These are phyloP conservation scores for Tirmania nivea DNA, from an alignment of 495 filamentous ascomycete species.

Conservation along the genomic window DNA sequence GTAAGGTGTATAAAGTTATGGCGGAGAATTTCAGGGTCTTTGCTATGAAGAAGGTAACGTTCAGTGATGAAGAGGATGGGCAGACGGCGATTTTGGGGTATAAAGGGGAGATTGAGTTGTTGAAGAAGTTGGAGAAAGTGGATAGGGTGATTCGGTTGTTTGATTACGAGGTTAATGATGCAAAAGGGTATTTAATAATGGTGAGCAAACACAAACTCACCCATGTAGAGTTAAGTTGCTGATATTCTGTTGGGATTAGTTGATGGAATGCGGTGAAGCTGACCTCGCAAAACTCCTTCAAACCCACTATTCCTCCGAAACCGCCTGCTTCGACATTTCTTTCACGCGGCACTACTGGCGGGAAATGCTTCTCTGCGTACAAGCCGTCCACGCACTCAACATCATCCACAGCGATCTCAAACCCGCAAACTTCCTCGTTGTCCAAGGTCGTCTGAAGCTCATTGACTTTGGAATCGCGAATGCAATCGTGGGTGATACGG, in stretches of 20 bases:
- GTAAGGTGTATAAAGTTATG: conserved; percentile 88
- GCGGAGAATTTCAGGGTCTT: conserved; percentile 90
- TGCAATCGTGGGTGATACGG: conserved; percentile 86
- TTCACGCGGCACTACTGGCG: conserved; percentile 97
- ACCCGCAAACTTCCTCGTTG: conserved; percentile 82
- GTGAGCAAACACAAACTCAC: conserved; percentile 20
- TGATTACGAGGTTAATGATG: conserved; percentile 80
- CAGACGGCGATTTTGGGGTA: conserved; percentile 64
- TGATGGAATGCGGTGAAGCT: conserved; percentile 98
- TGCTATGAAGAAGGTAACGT: conserved; percentile 75
- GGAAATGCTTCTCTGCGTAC: conserved; percentile 93
- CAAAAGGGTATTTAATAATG: conserved; percentile 67
- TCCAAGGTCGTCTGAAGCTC: conserved; percentile 61
- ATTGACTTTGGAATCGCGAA: conserved; percentile 97
- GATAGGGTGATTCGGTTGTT: conserved; percentile 76
- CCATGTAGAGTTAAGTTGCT: conserved; percentile 3
- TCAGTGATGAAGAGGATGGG: conserved; percentile 56
- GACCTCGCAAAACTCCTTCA: conserved; percentile 75
- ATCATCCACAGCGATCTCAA: conserved; percentile 95
- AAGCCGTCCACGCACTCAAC: conserved; percentile 65
- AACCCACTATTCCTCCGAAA: conserved; percentile 46
- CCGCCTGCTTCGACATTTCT: conserved; percentile 56
- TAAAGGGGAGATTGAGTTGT: conserved; percentile 89
- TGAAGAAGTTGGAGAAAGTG: conserved; percentile 58
- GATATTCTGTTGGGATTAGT: conserved; percentile 20